Conservation (phyloP, 1,284 basidiomycete species). For the Naganishia albida region DNA sequence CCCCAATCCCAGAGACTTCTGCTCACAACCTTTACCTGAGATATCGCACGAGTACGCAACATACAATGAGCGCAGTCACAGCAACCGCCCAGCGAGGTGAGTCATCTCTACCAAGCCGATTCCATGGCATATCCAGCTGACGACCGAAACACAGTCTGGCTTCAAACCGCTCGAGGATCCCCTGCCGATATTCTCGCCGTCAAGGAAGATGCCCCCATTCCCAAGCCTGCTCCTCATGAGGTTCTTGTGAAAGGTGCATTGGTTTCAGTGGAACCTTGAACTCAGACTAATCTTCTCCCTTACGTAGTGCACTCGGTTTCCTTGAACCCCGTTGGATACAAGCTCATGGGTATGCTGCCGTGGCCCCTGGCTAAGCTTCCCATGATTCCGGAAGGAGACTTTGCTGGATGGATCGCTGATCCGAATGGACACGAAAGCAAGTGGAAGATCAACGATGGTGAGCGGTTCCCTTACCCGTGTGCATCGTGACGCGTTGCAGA, state of each 20-base stretch:
- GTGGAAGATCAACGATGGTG: constrained; percentile 27
- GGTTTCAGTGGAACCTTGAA: too few species aligned
- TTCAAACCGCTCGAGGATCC: constrained; percentile 33
- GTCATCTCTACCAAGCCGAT: background rate
- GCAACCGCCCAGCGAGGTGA: constrained; percentile 26
- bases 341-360: constrained; percentile 31
- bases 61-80: constrained; percentile 13
- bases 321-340: constrained; percentile 37
- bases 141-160: constrained; percentile 29
- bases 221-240: constrained; percentile 26
- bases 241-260: constrained; percentile 33
- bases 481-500: background rate
- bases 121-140: background rate
- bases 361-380: constrained; percentile 29
- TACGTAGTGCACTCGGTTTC: constrained; percentile 30
- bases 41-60: background rate
- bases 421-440: constrained; percentile 23
- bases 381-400: constrained; percentile 34
- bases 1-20: too few species aligned
- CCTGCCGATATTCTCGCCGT: constrained; percentile 31
- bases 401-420: constrained; percentile 35
- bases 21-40: too few species aligned
- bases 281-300: background rate
- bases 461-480: constrained; percentile 9
- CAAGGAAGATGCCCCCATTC: constrained; percentile 32